Conservation (phyloP, 1,139 yeast species). For the Yamadazyma mexicana region DNA sequence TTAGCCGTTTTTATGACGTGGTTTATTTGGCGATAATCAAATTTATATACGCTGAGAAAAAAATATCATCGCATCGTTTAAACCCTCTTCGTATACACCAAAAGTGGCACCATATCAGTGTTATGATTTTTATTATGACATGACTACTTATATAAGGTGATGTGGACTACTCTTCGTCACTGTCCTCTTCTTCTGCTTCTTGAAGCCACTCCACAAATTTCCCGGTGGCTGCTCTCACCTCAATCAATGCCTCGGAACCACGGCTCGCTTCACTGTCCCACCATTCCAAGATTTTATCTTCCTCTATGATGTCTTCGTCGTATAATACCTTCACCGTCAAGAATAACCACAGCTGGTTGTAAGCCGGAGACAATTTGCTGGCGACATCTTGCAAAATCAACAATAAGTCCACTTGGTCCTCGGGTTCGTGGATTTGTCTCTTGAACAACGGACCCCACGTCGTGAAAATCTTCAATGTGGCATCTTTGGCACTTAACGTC, state of each 20-base stretch:
- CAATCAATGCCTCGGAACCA: conserved; percentile 41
- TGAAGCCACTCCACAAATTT: conserved; percentile 86
- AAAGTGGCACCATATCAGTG: conserved; percentile 6
- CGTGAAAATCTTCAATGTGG: conserved; percentile 69
- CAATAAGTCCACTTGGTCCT: conserved; percentile 76
- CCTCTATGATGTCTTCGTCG: conserved; percentile 78
- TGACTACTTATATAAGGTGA: too few species aligned
- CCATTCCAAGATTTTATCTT: conserved; percentile 79
- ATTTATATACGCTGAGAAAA: neutral
- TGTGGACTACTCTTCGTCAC: conserved; percentile 67
- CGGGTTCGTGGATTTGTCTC: conserved; percentile 78
- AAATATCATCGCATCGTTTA: neutral
- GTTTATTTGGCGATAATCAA: too few species aligned
- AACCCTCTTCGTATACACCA: conserved; percentile 10
- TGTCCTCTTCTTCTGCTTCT: conserved; percentile 88
- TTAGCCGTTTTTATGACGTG: too few species aligned
- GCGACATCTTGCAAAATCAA: conserved; percentile 55
- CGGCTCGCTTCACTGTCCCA: conserved; percentile 55
- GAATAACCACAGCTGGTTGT: conserved; percentile 56
- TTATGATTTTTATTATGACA: too few species aligned
- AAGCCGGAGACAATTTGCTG: conserved; percentile 25
- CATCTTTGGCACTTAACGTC: conserved; percentile 72
- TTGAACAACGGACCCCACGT: conserved; percentile 80
- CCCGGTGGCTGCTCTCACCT: conserved; percentile 56
- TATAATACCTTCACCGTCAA: conserved; percentile 69